Evolutionary conservation across 306 rosid species (phyloP).

Genomic region (Trichosanthes truncata): DNA sequence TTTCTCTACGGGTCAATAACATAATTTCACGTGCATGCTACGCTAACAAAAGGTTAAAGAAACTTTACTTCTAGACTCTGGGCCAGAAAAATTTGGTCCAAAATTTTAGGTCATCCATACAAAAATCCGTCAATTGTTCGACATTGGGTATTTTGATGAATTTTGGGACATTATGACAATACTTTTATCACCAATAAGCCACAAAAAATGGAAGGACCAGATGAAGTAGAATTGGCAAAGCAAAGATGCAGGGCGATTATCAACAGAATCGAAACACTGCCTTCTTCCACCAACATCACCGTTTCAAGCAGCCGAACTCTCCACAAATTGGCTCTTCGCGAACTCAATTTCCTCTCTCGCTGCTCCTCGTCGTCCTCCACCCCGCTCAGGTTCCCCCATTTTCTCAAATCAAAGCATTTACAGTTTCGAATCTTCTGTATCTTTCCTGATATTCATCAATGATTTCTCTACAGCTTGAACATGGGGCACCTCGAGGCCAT

Average conservation of each 20-base stretch:
- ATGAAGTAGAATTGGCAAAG: conserved; percentile 50
- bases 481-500: conserved; percentile 87
- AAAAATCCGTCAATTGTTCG: no score
- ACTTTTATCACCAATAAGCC: neutral
- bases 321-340: conserved; percentile 54
- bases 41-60: no score
- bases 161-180: neutral
- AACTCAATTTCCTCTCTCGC: conserved; percentile 57
- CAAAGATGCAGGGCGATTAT: conserved; percentile 63
- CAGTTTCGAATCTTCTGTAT: neutral
- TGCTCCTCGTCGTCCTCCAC: conserved; percentile 21
- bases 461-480: conserved; percentile 42
- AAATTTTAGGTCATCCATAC: no score
- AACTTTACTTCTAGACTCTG: no score
- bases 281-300: conserved; percentile 44
- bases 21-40: no score
- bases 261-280: conserved; percentile 30
- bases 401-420: neutral
- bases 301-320: conserved; percentile 61
- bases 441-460: neutral
- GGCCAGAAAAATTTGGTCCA: no score
- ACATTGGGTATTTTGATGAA: no score
- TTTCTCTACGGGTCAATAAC: no score
- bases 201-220: conserved; percentile 8
- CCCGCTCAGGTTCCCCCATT: conserved; percentile 42